A percentile compares a stretch with the other conserved stretches of the same genome.
Conservation (phyloP, 495 filamentous ascomycete genomes). For the Cercophora samala region DNA sequence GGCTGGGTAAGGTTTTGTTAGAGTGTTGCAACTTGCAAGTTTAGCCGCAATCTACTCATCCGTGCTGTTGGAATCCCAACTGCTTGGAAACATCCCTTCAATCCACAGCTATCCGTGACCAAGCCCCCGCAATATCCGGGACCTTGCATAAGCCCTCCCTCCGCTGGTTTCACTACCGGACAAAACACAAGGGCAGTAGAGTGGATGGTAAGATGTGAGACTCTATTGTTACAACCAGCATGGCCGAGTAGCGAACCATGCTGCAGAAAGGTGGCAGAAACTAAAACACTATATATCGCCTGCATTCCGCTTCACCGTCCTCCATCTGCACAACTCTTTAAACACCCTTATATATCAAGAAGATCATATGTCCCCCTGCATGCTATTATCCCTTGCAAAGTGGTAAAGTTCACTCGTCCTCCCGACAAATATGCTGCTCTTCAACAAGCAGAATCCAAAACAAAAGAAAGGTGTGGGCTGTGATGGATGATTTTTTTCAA, state of each 20-base stretch:
- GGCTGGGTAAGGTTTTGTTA: not conserved
- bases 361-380: not conserved
- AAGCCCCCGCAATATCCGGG: not conserved
- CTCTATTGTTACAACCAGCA: conserved; percentile 11
- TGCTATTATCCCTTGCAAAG: not conserved
- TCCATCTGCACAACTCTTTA: not conserved
- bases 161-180: not conserved
- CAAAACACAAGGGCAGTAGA: not conserved
- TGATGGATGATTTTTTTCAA: not conserved
- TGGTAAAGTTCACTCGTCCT: not conserved
- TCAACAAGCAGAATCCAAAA: not conserved
- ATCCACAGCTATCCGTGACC: not conserved
- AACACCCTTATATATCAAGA: conserved; percentile 8
- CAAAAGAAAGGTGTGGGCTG: conserved; percentile 17
- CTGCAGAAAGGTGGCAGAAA: not conserved
- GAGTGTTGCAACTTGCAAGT: not conserved
- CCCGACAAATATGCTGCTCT: not conserved
- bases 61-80: not conserved
- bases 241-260: not conserved
- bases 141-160: not conserved
- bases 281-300: not conserved
- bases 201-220: not conserved
- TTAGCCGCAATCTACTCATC: not conserved
- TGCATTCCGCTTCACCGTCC: not conserved
- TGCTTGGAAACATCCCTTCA: not conserved